Evolutionary conservation across 2,329 filamentous ascomycete genomes (phyloP).

Genomic region (Harringtonia aguacate): DNA sequence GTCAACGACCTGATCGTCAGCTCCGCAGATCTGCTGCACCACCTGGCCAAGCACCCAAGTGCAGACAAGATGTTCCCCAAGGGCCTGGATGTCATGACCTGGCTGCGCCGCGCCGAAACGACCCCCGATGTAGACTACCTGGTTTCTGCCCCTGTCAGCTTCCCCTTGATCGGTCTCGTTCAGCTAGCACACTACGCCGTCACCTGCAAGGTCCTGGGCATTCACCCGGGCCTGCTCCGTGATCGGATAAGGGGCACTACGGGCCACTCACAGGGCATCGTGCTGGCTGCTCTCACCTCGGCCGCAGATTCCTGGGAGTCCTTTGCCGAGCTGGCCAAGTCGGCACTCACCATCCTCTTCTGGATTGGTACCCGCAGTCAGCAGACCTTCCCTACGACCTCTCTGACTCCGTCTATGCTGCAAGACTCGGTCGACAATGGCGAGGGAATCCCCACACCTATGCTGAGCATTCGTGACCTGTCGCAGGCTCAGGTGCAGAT

Average conservation of each 20-base stretch:
- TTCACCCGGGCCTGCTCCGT: slow-evolving; percentile 78
- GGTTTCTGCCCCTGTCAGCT: slow-evolving; percentile 87
- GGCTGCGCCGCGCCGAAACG: slow-evolving; percentile 80
- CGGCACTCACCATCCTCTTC: slow-evolving; percentile 86
- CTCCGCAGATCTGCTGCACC: slow-evolving; percentile 80
- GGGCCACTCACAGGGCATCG: slow-evolving; percentile 92
- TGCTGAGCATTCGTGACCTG: slow-evolving; percentile 94
- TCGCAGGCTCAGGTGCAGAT: slow-evolving; percentile 82
- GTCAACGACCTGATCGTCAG: slow-evolving; percentile 74
- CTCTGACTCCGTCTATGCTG: slow-evolving; percentile 78
- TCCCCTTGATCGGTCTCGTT: slow-evolving; percentile 90
- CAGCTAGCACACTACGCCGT: slow-evolving; percentile 94
- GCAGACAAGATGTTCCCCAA: slow-evolving; percentile 96
- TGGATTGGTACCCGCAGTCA: slow-evolving; percentile 98
- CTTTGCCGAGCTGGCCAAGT: slow-evolving; percentile 68
- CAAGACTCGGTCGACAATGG: slow-evolving; percentile 91
- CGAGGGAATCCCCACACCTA: slow-evolving; percentile 91
- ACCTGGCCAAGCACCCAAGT: slow-evolving; percentile 67
- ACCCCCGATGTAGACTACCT: slow-evolving; percentile 93
- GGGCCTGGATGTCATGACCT: slow-evolving; percentile 88
- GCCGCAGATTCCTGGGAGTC: slow-evolving; percentile 89
- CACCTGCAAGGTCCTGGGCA: slow-evolving; percentile 82
- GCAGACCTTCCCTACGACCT: slow-evolving; percentile 92
- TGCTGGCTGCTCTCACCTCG: slow-evolving; percentile 85
- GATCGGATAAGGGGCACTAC: slow-evolving; percentile 80